Base-by-base conservation (phyloP, 73 alveolate species). In the Paramecium caudatum region DNA sequence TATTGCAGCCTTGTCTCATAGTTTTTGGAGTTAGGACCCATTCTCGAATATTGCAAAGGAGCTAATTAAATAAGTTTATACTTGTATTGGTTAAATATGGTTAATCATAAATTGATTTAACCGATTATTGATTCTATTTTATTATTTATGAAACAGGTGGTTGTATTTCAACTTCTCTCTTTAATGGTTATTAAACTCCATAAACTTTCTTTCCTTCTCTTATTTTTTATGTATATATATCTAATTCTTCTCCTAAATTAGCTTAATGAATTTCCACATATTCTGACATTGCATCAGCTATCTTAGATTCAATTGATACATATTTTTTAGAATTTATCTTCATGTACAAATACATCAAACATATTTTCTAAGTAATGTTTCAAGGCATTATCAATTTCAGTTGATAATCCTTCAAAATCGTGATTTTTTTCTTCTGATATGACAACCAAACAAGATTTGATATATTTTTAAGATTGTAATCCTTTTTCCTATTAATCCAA, bases 211-310 rank as follows among this genome's bases (percentile, higher is more conserved):
- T 25, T 0, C 34, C 37, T 30, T 68, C 61, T 33, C 84, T 25
- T 1, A 68, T 34, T 68, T 68, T 10, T 68, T 68, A 34, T n/a
- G 84, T 68, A 0, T 68, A 33, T 25, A 25, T 25, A 10, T 68
- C 84, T 16, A 68, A 30, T 68, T 68, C 84, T 37, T 68, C 84
- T 32, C 17, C 47, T 0, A 33, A 68, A 68, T 68, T 68, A 30
- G 61, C 84, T 68, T 68, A 37, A 68, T 68, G 84, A 68, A 68
- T 68, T 68, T 68, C 84, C 3, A 68, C 84, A 32, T 68, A 68
- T 16, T 32, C 47, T 8, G 10, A 25, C 50, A 68, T 25, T 25
- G 84, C 47, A 34, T 68, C 47, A 34, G 3, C 84, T 68, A 37
- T 0, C 3, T 10, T 4, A n/a, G 19, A 4, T 34, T 25, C 9